phyloP scores from a whole-genome alignment of 805 yeast species.

The Maudiozyma turicensis region DNA sequence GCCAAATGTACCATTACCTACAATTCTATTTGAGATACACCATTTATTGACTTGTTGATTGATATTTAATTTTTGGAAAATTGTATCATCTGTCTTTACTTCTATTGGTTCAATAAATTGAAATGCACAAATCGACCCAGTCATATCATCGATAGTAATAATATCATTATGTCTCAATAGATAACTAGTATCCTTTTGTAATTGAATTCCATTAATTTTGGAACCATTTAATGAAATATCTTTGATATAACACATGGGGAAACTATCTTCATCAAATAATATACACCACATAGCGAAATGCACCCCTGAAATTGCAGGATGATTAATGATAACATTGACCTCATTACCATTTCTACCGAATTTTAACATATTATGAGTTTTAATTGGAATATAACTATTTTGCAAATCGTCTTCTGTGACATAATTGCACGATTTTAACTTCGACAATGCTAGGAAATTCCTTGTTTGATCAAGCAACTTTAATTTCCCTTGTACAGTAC shows the following conservation, averaged over 20 bases:
- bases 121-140: constrained; percentile 1
- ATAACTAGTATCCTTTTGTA: constrained; percentile 27
- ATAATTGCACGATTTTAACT: background rate
- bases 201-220: constrained; percentile 30
- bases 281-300: constrained; percentile 44
- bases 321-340: constrained; percentile 27
- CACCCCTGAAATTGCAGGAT: constrained; percentile 34
- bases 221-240: constrained; percentile 47
- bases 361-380: constrained; percentile 29
- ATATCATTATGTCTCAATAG: constrained; percentile 33
- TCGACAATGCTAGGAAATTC: background rate
- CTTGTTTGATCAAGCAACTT: background rate
- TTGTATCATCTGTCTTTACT: background rate
- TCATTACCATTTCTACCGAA: constrained; percentile 36
- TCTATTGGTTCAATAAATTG: background rate
- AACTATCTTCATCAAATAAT: constrained; percentile 39
- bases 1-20: constrained; percentile 55
- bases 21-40: constrained; percentile 33
- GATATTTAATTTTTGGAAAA: constrained; percentile 12
- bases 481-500: too few species aligned
- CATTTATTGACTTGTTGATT: constrained; percentile 28
- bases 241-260: constrained; percentile 40
- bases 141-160: constrained; percentile 28
- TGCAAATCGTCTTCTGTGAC: constrained; percentile 7
- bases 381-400: constrained; percentile 10